Conservation (phyloP, 331 rosid genomes). For the Malus hybrid region DNA sequence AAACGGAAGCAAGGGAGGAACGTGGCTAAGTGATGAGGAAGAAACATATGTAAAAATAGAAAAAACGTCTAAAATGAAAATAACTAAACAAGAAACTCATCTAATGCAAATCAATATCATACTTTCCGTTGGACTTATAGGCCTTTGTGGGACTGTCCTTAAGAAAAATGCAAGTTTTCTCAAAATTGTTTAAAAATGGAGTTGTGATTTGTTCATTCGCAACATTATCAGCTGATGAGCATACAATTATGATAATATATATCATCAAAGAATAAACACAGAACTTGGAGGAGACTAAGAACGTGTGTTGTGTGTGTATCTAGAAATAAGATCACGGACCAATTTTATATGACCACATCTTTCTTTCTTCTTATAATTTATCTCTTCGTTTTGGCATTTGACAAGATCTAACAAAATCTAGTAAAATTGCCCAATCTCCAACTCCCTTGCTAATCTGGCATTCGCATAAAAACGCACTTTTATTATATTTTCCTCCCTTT, state of each 20-base stretch:
- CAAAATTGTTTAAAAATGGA: neutral
- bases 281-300: neutral
- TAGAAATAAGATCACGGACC: neutral
- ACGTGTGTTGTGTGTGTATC: neutral
- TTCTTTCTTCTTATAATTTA: neutral
- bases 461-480: neutral
- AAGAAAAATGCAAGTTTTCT: neutral
- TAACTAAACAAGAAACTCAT: neutral
- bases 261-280: neutral
- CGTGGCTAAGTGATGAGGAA: neutral
- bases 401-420: constrained; percentile 17
- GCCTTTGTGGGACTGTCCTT: no score
- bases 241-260: neutral
- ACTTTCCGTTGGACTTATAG: neutral
- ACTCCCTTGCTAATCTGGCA: neutral
- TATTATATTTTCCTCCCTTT: neutral
- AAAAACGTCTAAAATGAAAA: no score
- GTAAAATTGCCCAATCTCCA: neutral
- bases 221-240: neutral
- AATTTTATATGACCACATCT: neutral
- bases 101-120: neutral
- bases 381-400: neutral
- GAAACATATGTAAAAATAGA: neutral
- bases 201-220: neutral
- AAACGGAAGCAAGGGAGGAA: no score